These are phyloP conservation scores for Blumeria graminis DNA, from an alignment of 2,329 filamentous ascomycete genomes.

Conservation along the genomic window DNA sequence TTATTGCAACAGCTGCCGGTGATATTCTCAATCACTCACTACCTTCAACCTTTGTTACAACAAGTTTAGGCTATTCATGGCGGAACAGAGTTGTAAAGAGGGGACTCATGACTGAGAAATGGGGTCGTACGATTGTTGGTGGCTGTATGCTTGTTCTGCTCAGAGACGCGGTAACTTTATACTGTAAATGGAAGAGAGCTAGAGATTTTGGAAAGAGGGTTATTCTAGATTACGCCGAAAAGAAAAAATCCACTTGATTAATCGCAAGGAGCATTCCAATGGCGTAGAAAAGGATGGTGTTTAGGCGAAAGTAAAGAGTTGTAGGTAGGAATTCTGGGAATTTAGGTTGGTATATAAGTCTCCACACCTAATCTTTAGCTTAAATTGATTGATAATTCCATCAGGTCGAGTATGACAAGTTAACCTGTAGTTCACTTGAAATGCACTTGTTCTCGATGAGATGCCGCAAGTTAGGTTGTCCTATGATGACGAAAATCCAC, in stretches of 20 bases:
- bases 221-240: slow-evolving; percentile 17
- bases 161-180: slow-evolving; percentile 40
- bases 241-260: background rate
- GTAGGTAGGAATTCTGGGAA: too few relatives aligned
- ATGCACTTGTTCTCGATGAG: too few relatives aligned
- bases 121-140: slow-evolving; percentile 73
- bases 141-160: slow-evolving; percentile 74
- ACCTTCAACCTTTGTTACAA: slow-evolving; percentile 20
- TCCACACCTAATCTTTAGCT: too few relatives aligned
- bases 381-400: too few relatives aligned
- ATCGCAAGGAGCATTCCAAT: too few relatives aligned
- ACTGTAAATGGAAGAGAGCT: slow-evolving; percentile 37
- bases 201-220: slow-evolving; percentile 28
- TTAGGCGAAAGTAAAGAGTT: too few relatives aligned
- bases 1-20: slow-evolving; percentile 56
- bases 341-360: too few relatives aligned
- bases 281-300: too few relatives aligned
- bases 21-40: slow-evolving; percentile 45
- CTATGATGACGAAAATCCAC: too few relatives aligned
- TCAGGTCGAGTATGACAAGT: too few relatives aligned
- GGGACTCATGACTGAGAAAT: slow-evolving; percentile 50
- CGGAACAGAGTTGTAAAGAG: slow-evolving; percentile 2
- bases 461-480: too few relatives aligned
- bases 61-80: slow-evolving; percentile 8
- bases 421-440: too few relatives aligned